Evolutionary conservation across 345 rosid species (phyloP), one percentile per base, ranked within the genome.

Genomic region (Brassica nigra): DNA sequence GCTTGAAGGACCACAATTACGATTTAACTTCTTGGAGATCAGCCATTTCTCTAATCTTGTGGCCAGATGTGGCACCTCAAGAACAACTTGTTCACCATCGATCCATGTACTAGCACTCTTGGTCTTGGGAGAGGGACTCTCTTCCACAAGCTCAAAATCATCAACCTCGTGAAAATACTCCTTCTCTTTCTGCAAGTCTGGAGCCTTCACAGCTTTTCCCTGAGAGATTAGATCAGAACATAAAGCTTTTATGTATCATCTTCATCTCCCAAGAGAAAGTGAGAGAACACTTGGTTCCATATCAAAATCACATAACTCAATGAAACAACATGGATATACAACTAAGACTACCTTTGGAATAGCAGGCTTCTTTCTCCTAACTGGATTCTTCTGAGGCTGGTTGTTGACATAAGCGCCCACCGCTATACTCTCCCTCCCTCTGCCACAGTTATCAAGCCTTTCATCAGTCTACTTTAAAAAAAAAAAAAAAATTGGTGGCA

Each of bases 121-220:
- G 7, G 98, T 83, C 71, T 90, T 93, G 6, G 99, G 99, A n/a
- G 99, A 95, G 15, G 99, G 98, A 82, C 99, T 95, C 88, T 95
- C 99, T 82, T 95, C 99, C 44, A 87, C 70, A 85, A 95, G 85
- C 83, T 93, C 95, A 65, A 93, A 93, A 39, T 91, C 98, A 89
- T 93, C 99, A 74, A 95, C 91, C 80, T 93, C 95, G 62, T 86
- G 64, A 85, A 93, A 95, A 73, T 95, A 95, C 68, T 87, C 81
- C 44, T 82, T 82, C 83, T 93, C 98, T 86, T 84, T 91, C 84
- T 87, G 88, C 3, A 93, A 85, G 82, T 80, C 88, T 72, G 83
- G 84, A 81, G 83, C 88, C 36, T 82, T 84, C 57, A 58, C 85
- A 68, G 62, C 83, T 81, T 87, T 88, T n/a, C 84, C 89, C 97